Percentiles rank a stretch among this genome's conserved stretches.
Conservation (phyloP, 352 stramenopile genomes). For the Globisporangium middletonii region DNA sequence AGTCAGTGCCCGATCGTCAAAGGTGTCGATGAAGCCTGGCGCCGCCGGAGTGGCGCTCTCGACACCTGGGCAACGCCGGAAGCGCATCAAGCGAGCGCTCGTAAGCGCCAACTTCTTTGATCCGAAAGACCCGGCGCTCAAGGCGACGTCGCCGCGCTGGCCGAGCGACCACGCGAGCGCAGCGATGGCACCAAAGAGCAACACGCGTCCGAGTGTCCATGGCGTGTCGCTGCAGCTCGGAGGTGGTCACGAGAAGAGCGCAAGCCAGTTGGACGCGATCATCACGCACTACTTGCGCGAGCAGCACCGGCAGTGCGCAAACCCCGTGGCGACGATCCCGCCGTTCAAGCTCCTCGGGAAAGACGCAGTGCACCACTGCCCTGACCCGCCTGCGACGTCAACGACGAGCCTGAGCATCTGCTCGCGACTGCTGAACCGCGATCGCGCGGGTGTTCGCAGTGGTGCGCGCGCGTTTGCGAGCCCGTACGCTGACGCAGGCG, state of each 20-base stretch:
- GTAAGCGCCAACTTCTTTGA: constrained; percentile 28
- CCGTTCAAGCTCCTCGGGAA: constrained; percentile 74
- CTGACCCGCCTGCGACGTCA: constrained; percentile 41
- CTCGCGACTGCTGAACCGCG: constrained; percentile 44
- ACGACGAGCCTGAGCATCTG: constrained; percentile 63
- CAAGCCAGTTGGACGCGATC: constrained; percentile 72
- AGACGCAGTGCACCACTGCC: constrained; percentile 59
- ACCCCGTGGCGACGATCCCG: constrained; percentile 82
- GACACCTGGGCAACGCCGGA: constrained; percentile 17
- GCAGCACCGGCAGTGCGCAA: constrained; percentile 84
- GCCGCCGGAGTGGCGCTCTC: neutral
- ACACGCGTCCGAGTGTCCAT: neutral
- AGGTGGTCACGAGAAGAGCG: neutral
- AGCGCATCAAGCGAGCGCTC: constrained; percentile 26
- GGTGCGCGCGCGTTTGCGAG: constrained; percentile 37
- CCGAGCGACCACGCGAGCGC: neutral
- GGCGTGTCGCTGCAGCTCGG: constrained; percentile 1
- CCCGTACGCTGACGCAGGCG: constrained; percentile 52
- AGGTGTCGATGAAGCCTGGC: constrained; percentile 1
- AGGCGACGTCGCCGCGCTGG: constrained; percentile 4
- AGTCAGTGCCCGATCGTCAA: neutral
- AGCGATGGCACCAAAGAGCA: constrained; percentile 3
- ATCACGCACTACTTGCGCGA: constrained; percentile 85
- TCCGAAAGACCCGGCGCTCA: constrained; percentile 10
- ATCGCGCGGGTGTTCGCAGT: constrained; percentile 38